phyloP scores from a whole-genome alignment of 2,329 filamentous ascomycete species.

The Knoxdaviesia proteae region DNA sequence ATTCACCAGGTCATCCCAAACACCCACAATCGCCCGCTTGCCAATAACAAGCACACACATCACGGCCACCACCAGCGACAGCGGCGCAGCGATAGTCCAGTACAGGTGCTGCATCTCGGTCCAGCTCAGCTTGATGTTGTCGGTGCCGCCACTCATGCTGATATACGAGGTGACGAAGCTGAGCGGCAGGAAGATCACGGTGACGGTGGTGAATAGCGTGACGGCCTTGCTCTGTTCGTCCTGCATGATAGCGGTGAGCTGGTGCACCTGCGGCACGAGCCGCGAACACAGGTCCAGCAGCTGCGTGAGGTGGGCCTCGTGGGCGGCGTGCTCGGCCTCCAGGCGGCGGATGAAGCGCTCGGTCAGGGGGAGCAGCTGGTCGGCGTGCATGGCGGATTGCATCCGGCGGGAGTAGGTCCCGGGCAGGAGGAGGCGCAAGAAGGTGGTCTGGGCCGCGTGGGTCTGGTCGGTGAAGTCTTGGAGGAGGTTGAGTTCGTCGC shows the following conservation, averaged over 20 bases:
- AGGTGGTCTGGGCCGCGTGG: no score
- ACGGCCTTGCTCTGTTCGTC: slow-evolving; percentile 13
- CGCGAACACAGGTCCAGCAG: slow-evolving; percentile 3
- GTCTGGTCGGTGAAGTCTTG: no score
- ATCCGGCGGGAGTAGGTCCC: no score
- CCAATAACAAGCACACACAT: no score
- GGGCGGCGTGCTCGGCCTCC: no score
- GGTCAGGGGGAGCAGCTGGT: not conserved
- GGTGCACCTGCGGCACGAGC: slow-evolving; percentile 2
- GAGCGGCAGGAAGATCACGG: slow-evolving; percentile 17
- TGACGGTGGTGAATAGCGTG: slow-evolving; percentile 17
- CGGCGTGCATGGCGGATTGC: no score
- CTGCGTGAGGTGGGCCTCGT: no score
- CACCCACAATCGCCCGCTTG: no score
- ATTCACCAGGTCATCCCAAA: no score
- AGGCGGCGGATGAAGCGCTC: not conserved
- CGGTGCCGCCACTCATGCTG: slow-evolving; percentile 17
- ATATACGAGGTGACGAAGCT: slow-evolving; percentile 14
- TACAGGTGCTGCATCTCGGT: slow-evolving; percentile 14
- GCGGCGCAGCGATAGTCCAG: slow-evolving; percentile 17
- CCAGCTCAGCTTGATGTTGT: slow-evolving; percentile 15
- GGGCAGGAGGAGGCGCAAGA: no score
- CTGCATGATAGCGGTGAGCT: slow-evolving; percentile 9
- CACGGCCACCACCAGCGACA: slow-evolving; percentile 11
- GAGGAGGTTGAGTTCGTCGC: no score